Base-by-base conservation (phyloP, 305 asterid species). In the Fraxinus xanthoxyloides region DNA sequence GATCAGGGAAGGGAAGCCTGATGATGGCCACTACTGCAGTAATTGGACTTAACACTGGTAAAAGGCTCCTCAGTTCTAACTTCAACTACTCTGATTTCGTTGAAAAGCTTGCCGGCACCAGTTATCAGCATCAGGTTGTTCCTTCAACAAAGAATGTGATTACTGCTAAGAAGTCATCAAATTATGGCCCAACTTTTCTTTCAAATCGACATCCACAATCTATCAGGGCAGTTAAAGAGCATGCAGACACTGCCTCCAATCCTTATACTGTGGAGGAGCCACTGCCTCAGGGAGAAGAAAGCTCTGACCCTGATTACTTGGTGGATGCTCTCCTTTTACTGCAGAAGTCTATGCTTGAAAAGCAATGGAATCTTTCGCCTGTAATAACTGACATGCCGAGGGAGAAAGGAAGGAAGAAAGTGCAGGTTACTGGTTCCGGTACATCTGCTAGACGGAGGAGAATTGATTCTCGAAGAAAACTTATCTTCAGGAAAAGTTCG, bases 301-400 rank as follows among this genome's bases (percentile, higher is more conserved):
- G 59, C 75, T 21, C 81, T 0, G 89, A 90, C 43, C 83, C 85
- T 15, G 93, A 89, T 26, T 54, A 54, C 77, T 82, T 85, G 28
- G 89, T 93, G 38, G 97, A 94, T 80, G 95, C 95, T 54, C 84
- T 94, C 79, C 98, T 96, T 83, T 89, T 94, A 72, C 86, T 93
- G 86, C 99, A 93, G 63, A 96, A 94, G 84, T 94, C 95, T 79
- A 89, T 96, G 90, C 98, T 94, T 67, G 99, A 94, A 86, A 92
- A 94, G 88, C 99, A 96, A 87, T 96, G 98, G 98, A 93, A 88
- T 86, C 96, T 95, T 81, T 85, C 98, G 0, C 79, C 87, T 59
- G 72, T 75, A n/a, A 61, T 80, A 34, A 76, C 74, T 59, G 40
- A 48, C 32, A 10, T 75, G 24, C 77, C 77, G 5, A 75, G 69